Evolutionary conservation across 768 basidiomycete genomes (phyloP).

Genomic region (Trametes villosa): DNA sequence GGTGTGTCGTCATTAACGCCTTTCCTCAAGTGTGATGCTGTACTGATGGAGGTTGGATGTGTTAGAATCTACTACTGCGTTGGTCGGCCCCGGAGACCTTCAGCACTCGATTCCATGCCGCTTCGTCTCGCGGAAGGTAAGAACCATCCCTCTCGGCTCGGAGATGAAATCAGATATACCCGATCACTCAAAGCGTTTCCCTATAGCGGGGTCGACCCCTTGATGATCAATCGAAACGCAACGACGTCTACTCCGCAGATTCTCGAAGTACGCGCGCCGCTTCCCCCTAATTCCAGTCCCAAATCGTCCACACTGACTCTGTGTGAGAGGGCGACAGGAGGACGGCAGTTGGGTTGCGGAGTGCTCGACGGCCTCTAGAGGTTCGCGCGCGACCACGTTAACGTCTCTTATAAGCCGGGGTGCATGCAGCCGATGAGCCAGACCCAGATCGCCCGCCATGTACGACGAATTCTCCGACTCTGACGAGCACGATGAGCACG

Average conservation of each 20-base stretch:
- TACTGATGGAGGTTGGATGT: no score
- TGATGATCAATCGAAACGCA: background rate
- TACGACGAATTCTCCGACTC: constrained; percentile 14
- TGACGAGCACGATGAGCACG: constrained; percentile 2
- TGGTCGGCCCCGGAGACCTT: background rate
- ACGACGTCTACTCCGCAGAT: background rate
- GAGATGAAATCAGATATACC: background rate
- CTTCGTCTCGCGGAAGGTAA: background rate
- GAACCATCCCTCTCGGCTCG: background rate
- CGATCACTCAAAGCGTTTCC: no score
- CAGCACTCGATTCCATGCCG: background rate
- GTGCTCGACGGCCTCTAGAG: background rate
- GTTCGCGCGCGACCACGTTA: background rate
- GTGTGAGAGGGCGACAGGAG: background rate
- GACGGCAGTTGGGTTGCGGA: background rate
- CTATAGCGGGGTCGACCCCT: background rate
- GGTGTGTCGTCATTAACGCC: background rate
- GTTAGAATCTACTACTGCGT: background rate
- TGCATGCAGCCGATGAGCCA: background rate
- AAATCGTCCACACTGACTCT: background rate
- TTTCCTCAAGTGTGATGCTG: background rate
- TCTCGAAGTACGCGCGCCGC: background rate
- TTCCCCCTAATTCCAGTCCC: background rate
- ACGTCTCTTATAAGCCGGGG: background rate
- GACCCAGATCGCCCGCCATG: background rate